These are phyloP conservation scores for Coprinopsis strossmayeri DNA, from an alignment of 768 basidiomycete genomes.

Conservation along the genomic window DNA sequence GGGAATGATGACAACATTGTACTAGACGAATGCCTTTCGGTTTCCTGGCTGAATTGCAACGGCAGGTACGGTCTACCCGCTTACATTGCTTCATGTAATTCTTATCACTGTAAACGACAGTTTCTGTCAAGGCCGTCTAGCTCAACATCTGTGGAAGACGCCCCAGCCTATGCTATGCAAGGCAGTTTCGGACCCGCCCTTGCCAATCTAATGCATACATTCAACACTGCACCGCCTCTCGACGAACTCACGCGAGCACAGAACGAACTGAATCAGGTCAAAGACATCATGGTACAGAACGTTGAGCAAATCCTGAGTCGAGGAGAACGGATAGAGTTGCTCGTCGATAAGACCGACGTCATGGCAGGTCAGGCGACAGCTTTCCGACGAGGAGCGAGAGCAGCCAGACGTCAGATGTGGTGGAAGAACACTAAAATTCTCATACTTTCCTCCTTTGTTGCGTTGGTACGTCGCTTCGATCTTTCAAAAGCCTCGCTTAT, in stretches of 20 bases:
- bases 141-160: slow-evolving; percentile 47
- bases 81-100: slow-evolving; percentile 6
- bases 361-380: slow-evolving; percentile 93
- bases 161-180: slow-evolving; percentile 62
- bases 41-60: slow-evolving; percentile 83
- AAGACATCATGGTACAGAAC: slow-evolving; percentile 98
- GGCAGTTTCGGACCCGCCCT: slow-evolving; percentile 66
- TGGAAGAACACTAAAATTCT: slow-evolving; percentile 76
- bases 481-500: slow-evolving; percentile 2
- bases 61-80: slow-evolving; percentile 41
- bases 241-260: slow-evolving; percentile 92
- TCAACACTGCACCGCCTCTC: slow-evolving; percentile 79
- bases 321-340: slow-evolving; percentile 91
- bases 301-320: slow-evolving; percentile 93
- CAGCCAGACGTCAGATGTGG: slow-evolving; percentile 82
- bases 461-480: slow-evolving; percentile 33
- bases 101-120: slow-evolving; percentile 22
- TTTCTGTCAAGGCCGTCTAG: slow-evolving; percentile 60
- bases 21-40: slow-evolving; percentile 86
- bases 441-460: slow-evolving; percentile 65
- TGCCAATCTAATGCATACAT: slow-evolving; percentile 74
- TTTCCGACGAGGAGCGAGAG: slow-evolving; percentile 83
- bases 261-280: slow-evolving; percentile 82
- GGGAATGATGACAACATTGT: slow-evolving; percentile 3
- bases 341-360: slow-evolving; percentile 95